phyloP scores from a whole-genome alignment of 257 asterid genomes.

The Penstemon eatonii region DNA sequence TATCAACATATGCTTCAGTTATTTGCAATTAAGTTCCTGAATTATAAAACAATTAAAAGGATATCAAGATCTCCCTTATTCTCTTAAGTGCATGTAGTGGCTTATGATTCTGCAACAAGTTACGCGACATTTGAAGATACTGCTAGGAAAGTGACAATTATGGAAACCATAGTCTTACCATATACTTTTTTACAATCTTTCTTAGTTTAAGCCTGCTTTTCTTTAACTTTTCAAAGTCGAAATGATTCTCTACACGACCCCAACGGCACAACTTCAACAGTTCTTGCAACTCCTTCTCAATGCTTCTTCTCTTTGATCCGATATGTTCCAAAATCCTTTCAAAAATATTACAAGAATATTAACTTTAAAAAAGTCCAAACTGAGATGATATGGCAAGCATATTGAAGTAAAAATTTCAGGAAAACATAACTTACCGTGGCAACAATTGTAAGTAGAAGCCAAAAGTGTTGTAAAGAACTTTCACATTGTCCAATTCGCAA shows the following conservation, averaged over 20 bases:
- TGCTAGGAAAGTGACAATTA: slow-evolving; percentile 5
- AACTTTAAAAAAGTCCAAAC: slow-evolving; percentile 15
- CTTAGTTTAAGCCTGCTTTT: slow-evolving; percentile 71
- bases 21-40: too few species aligned
- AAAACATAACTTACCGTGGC: slow-evolving; percentile 59
- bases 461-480: slow-evolving; percentile 73
- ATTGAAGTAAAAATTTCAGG: neutral
- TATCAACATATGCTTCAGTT: too few species aligned
- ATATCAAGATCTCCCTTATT: neutral
- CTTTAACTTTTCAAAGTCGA: slow-evolving; percentile 63
- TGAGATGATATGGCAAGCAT: slow-evolving; percentile 13
- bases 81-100: neutral
- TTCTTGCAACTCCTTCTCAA: slow-evolving; percentile 78
- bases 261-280: slow-evolving; percentile 72
- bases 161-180: slow-evolving; percentile 46
- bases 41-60: too few species aligned
- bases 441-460: slow-evolving; percentile 82
- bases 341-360: slow-evolving; percentile 22
- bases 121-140: neutral
- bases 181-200: slow-evolving; percentile 72
- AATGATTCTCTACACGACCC: slow-evolving; percentile 60
- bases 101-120: neutral
- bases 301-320: slow-evolving; percentile 48
- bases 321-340: slow-evolving; percentile 61
- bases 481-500: slow-evolving; percentile 53